Conservation (phyloP, 768 basidiomycete genomes). For the Russula compacta region DNA sequence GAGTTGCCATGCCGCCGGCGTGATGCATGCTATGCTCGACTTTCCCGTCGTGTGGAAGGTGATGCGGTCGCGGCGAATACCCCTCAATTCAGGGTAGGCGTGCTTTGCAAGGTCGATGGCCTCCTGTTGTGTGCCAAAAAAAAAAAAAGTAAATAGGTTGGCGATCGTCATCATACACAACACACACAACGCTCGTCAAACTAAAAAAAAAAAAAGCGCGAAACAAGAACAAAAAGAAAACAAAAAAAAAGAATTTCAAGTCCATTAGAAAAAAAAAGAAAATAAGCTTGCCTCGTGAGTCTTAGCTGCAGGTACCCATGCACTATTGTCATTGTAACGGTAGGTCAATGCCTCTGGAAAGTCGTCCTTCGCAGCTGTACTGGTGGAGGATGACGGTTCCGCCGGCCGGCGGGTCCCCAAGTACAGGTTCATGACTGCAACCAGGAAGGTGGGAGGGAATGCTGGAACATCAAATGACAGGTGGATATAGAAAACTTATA, state of each 20-base stretch:
- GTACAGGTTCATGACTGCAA: constrained; percentile 6
- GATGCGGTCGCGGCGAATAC: constrained; percentile 12
- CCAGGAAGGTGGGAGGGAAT: neutral
- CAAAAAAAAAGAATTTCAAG: neutral
- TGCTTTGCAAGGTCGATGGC: constrained; percentile 15
- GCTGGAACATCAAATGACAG: neutral
- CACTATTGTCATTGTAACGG: constrained; percentile 16
- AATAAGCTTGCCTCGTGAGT: constrained; percentile 2
- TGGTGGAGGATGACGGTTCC: neutral
- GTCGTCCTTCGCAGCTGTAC: neutral
- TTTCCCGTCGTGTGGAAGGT: constrained; percentile 17
- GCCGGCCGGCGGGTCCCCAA: constrained; percentile 1
- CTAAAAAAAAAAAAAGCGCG: too few species aligned
- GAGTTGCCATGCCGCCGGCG: constrained; percentile 17
- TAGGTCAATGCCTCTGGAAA: constrained; percentile 18
- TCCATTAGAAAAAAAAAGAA: neutral
- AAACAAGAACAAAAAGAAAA: neutral
- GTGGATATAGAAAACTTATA: neutral
- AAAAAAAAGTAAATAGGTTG: too few species aligned
- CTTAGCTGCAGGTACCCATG: constrained; percentile 12
- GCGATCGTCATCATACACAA: neutral
- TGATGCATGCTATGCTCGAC: constrained; percentile 17
- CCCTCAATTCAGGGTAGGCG: constrained; percentile 9
- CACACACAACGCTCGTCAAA: too few species aligned
- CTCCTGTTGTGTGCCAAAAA: neutral